Conservation (phyloP, 1,284 basidiomycete species). For the Phellinidium pouzarii region DNA sequence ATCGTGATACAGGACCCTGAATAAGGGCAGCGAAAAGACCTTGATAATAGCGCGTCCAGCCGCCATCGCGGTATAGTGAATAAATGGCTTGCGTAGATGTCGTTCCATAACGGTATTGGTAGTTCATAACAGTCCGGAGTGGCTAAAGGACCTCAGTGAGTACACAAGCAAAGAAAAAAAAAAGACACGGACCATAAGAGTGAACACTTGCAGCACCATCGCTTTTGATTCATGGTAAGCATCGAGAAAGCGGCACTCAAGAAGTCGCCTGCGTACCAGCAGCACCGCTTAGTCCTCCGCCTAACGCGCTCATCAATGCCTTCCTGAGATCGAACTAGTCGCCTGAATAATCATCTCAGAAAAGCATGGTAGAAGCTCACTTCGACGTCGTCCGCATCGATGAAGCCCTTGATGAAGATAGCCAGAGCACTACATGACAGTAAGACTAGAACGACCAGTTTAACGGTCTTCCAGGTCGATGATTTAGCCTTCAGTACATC, state of each 20-base stretch:
- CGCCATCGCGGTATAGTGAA: slow-evolving; percentile 74
- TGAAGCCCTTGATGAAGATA: slow-evolving; percentile 52
- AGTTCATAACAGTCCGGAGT: slow-evolving; percentile 86
- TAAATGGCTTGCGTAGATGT: slow-evolving; percentile 55
- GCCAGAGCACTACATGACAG: slow-evolving; percentile 31
- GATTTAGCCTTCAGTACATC: background rate
- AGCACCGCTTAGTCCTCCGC: slow-evolving; percentile 82
- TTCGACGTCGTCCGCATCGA: slow-evolving; percentile 59
- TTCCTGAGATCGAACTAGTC: slow-evolving; percentile 67
- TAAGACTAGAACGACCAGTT: slow-evolving; percentile 26
- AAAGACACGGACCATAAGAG: slow-evolving; percentile 56
- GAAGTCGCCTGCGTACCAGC: slow-evolving; percentile 41
- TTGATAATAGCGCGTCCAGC: slow-evolving; percentile 75
- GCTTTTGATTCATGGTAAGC: slow-evolving; percentile 35
- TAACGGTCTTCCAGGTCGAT: background rate
- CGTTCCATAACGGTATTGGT: slow-evolving; percentile 81
- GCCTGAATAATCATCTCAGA: slow-evolving; percentile 1
- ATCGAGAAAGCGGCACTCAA: background rate
- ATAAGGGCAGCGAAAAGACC: slow-evolving; percentile 76
- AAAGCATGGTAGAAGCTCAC: slow-evolving; percentile 32
- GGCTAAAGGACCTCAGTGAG: slow-evolving; percentile 39
- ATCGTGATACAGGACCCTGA: slow-evolving; percentile 73
- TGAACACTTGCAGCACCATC: slow-evolving; percentile 84
- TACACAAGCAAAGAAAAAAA: slow-evolving; percentile 5
- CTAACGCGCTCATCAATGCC: slow-evolving; percentile 73